Conservation (phyloP, 345 rosid genomes). For the Psidium guajava region DNA sequence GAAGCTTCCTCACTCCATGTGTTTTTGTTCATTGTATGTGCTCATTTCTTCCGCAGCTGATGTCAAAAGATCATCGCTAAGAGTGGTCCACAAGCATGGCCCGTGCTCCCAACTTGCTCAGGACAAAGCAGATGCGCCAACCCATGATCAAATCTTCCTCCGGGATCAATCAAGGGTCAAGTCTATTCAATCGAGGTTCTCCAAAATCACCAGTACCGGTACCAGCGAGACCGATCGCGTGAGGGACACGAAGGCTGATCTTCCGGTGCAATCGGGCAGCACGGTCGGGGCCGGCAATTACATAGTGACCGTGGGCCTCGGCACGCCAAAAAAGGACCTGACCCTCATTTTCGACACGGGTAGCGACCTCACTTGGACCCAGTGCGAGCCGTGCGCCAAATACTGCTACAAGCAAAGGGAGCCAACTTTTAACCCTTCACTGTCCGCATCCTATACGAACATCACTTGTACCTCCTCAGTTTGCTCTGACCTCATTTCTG, state of each 20-base stretch:
- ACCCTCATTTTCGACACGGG: constrained; percentile 60
- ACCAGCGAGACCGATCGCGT: neutral
- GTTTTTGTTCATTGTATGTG: neutral
- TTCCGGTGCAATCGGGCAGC: constrained; percentile 58
- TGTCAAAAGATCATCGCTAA: constrained; percentile 31
- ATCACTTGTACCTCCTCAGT: constrained; percentile 35
- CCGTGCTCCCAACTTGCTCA: constrained; percentile 33
- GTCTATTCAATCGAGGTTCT: constrained; percentile 40
- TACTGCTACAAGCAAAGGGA: constrained; percentile 47
- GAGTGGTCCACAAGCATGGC: constrained; percentile 58
- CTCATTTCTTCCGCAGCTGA: constrained; percentile 7
- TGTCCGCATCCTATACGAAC: constrained; percentile 47
- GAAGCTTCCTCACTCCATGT: neutral
- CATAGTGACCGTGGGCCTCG: constrained; percentile 46
- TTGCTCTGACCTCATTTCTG: constrained; percentile 40
- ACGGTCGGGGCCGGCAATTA: constrained; percentile 40
- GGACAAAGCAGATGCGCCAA: constrained; percentile 8
- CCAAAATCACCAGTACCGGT: neutral
- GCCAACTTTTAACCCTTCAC: constrained; percentile 32
- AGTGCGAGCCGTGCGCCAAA: constrained; percentile 38
- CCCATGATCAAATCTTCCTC: constrained; percentile 33
- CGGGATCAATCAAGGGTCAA: constrained; percentile 55
- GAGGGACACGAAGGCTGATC: constrained; percentile 2
- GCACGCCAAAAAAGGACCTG: constrained; percentile 36
- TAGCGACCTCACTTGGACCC: constrained; percentile 67